phyloP scores from a whole-genome alignment of 1,139 yeast genomes.

The Zygosaccharomyces pseudobailii region DNA sequence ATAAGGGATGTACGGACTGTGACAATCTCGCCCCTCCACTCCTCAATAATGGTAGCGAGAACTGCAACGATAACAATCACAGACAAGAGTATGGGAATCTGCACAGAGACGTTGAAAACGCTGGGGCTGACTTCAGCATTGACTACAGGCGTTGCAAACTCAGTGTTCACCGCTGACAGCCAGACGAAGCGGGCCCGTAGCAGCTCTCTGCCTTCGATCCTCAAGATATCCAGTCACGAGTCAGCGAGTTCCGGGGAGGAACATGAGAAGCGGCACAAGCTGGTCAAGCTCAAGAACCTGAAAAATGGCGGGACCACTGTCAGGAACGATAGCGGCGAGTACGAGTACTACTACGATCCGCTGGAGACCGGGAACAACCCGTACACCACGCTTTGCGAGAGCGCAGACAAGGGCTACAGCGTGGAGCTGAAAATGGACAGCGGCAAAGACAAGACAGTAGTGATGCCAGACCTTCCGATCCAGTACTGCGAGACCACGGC shows the following conservation, averaged over 20 bases:
- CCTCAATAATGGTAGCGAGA: not conserved
- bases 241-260: not conserved
- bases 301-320: constrained; percentile 19
- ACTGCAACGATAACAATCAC: not conserved
- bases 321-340: constrained; percentile 13
- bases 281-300: constrained; percentile 11
- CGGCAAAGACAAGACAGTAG: constrained; percentile 8
- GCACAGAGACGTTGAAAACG: not conserved
- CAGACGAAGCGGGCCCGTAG: not conserved
- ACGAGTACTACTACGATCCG: constrained; percentile 16
- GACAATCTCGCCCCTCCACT: not conserved
- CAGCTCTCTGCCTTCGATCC: not conserved
- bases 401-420: constrained; percentile 9
- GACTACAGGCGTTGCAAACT: not conserved
- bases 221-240: not conserved
- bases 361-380: constrained; percentile 14
- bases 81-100: not conserved
- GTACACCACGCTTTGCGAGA: constrained; percentile 7
- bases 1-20: not conserved
- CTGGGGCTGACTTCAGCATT: not conserved
- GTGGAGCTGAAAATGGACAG: constrained; percentile 8
- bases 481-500: constrained; percentile 7
- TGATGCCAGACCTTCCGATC: constrained; percentile 14
- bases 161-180: not conserved
- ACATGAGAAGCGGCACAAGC: constrained; percentile 1